Evolutionary conservation across 129 eudicot species (phyloP).

Genomic region (Silybum marianum): DNA sequence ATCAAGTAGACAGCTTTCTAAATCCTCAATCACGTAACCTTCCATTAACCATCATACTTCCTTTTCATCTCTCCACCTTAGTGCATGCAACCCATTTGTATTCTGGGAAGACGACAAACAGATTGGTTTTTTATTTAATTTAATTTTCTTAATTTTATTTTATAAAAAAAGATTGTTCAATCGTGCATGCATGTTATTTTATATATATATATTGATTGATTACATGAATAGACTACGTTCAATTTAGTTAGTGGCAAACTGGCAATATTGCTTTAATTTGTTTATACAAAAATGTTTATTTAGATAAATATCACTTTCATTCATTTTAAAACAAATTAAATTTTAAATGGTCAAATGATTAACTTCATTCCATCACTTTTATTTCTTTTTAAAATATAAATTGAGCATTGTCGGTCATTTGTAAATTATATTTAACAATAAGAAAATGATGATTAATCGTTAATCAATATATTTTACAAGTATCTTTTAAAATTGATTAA

Average conservation of each 20-base stretch:
- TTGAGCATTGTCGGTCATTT: background rate
- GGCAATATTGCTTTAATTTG: slow-evolving; percentile 18
- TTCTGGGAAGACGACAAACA: slow-evolving; percentile 34
- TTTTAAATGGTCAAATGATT: background rate
- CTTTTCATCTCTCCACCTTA: slow-evolving; percentile 26
- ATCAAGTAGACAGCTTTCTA: slow-evolving; percentile 27
- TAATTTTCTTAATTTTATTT: slow-evolving; percentile 6
- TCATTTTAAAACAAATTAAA: background rate
- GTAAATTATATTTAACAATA: background rate
- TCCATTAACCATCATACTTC: slow-evolving; percentile 43
- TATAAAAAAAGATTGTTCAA: slow-evolving; percentile 35
- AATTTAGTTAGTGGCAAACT: slow-evolving; percentile 30
- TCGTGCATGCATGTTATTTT: slow-evolving; percentile 44
- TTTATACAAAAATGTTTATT: background rate
- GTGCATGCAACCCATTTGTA: slow-evolving; percentile 23
- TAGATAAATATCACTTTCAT: background rate
- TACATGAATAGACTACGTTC: slow-evolving; percentile 41
- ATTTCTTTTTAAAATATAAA: background rate
- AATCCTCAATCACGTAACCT: slow-evolving; percentile 35
- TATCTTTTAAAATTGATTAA: background rate
- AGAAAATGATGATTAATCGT: background rate
- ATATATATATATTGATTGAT: slow-evolving; percentile 22
- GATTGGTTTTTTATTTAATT: background rate
- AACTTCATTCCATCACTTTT: background rate
- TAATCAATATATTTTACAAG: background rate